Conservation (phyloP, 1,284 basidiomycete species). For the Leccinum solheimii region DNA sequence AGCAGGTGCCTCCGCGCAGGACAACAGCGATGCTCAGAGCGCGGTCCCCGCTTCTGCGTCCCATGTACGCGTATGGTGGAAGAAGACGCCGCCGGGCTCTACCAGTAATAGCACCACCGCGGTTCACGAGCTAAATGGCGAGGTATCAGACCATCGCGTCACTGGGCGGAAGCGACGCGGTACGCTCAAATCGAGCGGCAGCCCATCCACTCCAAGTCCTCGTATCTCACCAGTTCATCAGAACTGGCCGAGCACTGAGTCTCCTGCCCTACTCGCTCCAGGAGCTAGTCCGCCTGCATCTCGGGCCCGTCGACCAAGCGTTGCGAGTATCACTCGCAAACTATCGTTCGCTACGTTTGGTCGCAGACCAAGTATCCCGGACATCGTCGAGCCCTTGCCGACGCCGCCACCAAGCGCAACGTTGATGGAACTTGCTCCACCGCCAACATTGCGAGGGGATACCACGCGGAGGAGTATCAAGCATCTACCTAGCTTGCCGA, state of each 20-base stretch:
- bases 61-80: conserved; percentile 35
- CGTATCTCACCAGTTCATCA: conserved; percentile 18
- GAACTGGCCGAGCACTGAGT: conserved; percentile 26
- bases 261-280: conserved; percentile 6
- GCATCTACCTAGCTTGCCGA: conserved; percentile 25
- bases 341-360: conserved; percentile 30
- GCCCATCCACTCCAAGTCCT: conserved; percentile 27
- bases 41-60: conserved; percentile 13
- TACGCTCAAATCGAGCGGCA: conserved; percentile 13
- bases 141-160: conserved; percentile 4
- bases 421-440: conserved; percentile 20
- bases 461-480: conserved; percentile 14
- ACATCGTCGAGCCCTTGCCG: conserved; percentile 18
- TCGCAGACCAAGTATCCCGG: neutral
- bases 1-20: neutral
- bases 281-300: conserved; percentile 13
- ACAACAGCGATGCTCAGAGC: conserved; percentile 10
- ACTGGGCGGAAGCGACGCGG: conserved; percentile 11
- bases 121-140: conserved; percentile 12
- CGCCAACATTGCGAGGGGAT: conserved; percentile 16
- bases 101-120: conserved; percentile 9
- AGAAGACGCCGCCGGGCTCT: conserved; percentile 23
- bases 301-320: conserved; percentile 28
- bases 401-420: conserved; percentile 18
- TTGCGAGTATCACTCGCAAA: conserved; percentile 33